Percentiles rank a stretch among this genome's conserved stretches.
Conservation (phyloP, 2,329 filamentous ascomycete genomes). For the Aspergillus glaucus region DNA sequence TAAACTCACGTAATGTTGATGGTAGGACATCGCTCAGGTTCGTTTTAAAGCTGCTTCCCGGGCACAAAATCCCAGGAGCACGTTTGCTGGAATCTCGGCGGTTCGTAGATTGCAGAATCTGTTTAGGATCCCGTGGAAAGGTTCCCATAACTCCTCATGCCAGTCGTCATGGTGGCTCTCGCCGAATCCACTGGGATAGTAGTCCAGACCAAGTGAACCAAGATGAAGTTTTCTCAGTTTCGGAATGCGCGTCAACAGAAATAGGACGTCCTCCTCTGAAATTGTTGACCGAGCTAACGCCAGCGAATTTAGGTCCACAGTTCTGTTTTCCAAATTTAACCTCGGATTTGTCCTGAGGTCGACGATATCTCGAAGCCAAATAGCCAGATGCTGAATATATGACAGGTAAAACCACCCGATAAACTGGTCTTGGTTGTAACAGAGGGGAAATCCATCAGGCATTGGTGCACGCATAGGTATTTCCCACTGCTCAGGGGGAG, state of each 20-base stretch:
- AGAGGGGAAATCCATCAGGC: neutral
- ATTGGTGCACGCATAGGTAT: neutral
- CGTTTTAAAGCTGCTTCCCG: neutral
- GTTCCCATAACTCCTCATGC: neutral
- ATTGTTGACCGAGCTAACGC: neutral
- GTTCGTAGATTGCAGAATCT: neutral
- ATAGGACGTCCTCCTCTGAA: neutral
- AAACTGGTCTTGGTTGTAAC: neutral
- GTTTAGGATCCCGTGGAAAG: neutral
- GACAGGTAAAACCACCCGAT: neutral
- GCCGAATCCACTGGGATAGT: neutral
- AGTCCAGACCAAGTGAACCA: neutral
- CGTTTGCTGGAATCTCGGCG: neutral
- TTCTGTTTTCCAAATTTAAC: neutral
- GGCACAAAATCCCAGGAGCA: neutral
- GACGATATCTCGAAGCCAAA: neutral
- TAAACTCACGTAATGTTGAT: neutral
- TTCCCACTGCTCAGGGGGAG: neutral
- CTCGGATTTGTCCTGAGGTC: neutral
- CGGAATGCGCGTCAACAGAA: neutral
- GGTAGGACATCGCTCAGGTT: neutral
- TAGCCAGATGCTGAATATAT: neutral
- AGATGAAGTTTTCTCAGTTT: neutral
- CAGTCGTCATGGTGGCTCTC: neutral
- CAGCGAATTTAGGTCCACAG: neutral